Evolutionary conservation across 1,284 basidiomycete genomes (phyloP).

Genomic region (Boletellus deceptivus): DNA sequence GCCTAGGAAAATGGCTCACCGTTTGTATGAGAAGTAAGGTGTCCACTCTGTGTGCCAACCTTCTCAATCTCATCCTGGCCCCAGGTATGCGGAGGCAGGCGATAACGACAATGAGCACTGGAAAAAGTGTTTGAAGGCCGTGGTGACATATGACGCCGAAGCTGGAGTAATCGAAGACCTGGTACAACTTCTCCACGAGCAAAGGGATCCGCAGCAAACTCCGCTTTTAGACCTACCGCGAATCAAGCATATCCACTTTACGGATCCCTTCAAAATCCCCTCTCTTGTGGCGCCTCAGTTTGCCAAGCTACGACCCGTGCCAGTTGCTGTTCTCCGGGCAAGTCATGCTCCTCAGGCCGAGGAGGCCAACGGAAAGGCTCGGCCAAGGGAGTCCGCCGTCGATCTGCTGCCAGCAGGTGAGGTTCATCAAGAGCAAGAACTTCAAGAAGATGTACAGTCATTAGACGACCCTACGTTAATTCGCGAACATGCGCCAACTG

Average conservation of each 20-base stretch:
- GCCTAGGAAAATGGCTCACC: background rate
- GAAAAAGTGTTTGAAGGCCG: slow-evolving; percentile 15
- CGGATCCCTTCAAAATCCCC: slow-evolving; percentile 18
- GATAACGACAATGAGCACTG: too few species aligned
- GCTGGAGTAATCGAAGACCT: slow-evolving; percentile 18
- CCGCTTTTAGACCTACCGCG: slow-evolving; percentile 8
- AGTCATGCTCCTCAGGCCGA: too few species aligned
- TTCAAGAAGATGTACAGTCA: too few species aligned
- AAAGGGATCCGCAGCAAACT: background rate
- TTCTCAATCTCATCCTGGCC: background rate
- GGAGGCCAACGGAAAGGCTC: too few species aligned
- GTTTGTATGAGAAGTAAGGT: slow-evolving; percentile 16
- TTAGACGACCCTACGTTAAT: slow-evolving; percentile 12
- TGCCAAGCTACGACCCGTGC: too few species aligned
- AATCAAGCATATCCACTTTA: slow-evolving; percentile 15
- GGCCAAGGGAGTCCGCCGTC: too few species aligned
- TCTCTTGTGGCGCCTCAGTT: slow-evolving; percentile 15
- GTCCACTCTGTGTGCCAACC: accelerated
- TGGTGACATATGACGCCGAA: slow-evolving; percentile 19
- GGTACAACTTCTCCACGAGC: slow-evolving; percentile 25
- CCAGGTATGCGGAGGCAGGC: slow-evolving; percentile 15
- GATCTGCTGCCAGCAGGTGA: too few species aligned
- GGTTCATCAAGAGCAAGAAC: too few species aligned
- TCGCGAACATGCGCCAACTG: slow-evolving; percentile 17
- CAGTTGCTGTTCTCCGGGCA: too few species aligned